Conservation (phyloP, 2,329 filamentous ascomycete genomes). For the Apiospora koreana region DNA sequence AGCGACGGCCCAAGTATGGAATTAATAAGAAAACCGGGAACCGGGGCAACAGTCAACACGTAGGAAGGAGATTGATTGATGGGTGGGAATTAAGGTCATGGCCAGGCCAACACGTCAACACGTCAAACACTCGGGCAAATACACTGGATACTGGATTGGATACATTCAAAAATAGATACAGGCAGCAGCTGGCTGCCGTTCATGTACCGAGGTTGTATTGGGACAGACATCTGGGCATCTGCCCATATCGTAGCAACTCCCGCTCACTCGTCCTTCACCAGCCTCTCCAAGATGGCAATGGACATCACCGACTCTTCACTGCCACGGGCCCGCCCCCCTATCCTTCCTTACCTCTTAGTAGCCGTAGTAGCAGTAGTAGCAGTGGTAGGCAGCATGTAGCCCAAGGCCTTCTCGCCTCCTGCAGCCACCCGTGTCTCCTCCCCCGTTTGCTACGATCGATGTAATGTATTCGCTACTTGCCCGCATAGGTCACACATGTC, state of each 20-base stretch:
- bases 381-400: background rate
- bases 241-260: background rate
- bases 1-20: background rate
- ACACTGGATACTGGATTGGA: too few relatives aligned
- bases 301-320: background rate
- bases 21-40: background rate
- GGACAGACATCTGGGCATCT: too few relatives aligned
- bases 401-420: background rate
- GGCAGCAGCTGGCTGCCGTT: background rate
- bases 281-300: background rate
- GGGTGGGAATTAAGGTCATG: background rate
- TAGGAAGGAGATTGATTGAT: too few relatives aligned
- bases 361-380: too few relatives aligned
- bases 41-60: background rate
- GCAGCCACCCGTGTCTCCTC: constrained; percentile 5
- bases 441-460: constrained; percentile 5
- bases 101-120: too few relatives aligned
- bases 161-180: too few relatives aligned
- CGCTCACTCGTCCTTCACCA: background rate
- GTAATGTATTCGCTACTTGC: background rate
- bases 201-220: background rate
- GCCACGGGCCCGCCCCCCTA: background rate
- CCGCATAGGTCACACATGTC: constrained; percentile 6
- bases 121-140: background rate
- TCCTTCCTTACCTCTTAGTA: background rate